Evolutionary conservation across 257 asterid species (phyloP).

Genomic region (Euphrasia confusa): DNA sequence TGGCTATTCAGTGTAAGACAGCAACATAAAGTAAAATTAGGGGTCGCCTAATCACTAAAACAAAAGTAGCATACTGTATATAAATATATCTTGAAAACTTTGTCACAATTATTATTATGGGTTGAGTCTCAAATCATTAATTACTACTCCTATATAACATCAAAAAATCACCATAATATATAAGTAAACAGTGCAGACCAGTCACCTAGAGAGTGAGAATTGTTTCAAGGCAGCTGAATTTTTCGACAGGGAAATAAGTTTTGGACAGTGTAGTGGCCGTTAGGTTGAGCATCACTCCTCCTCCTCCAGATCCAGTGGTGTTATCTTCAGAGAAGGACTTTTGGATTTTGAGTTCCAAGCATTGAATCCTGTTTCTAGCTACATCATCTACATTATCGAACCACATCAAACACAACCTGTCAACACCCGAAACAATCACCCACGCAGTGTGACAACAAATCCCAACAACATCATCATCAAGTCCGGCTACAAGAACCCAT

Average conservation of each 20-base stretch:
- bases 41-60: too few species aligned
- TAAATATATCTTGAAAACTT: too few species aligned
- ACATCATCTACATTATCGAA: too few species aligned
- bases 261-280: not conserved
- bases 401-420: not conserved
- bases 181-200: not conserved
- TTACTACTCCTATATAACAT: too few species aligned
- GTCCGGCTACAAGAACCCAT: not conserved
- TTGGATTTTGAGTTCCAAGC: not conserved
- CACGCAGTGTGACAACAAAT: not conserved
- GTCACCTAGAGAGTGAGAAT: not conserved
- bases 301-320: not conserved
- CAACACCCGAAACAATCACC: not conserved
- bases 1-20: too few species aligned
- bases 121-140: too few species aligned
- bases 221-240: not conserved
- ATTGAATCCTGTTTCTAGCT: not conserved
- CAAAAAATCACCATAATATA: too few species aligned
- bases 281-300: not conserved
- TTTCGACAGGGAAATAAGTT: not conserved
- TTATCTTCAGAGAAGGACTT: not conserved
- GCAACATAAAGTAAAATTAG: too few species aligned
- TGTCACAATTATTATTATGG: too few species aligned
- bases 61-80: too few species aligned
- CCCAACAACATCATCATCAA: not conserved